phyloP scores from a whole-genome alignment of 2,329 filamentous ascomycete genomes.

The Metarhizium anisopliae region DNA sequence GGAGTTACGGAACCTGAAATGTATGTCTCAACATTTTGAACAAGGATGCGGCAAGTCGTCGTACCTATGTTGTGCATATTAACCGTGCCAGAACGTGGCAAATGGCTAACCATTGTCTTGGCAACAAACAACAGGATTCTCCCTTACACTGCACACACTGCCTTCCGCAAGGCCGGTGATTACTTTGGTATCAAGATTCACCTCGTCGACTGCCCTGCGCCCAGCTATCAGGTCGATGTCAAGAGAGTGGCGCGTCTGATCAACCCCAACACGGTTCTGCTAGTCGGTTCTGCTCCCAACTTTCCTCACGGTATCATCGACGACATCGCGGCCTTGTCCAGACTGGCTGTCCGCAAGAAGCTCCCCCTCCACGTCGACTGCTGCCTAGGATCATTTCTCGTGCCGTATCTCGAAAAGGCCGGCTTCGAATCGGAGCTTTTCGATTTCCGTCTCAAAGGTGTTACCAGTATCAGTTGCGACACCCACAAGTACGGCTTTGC shows the following conservation, averaged over 20 bases:
- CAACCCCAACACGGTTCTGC: constrained; percentile 86
- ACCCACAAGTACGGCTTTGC: constrained; percentile 99
- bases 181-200: constrained; percentile 98
- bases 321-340: constrained; percentile 78
- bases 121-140: constrained; percentile 56
- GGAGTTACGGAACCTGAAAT: constrained; percentile 91
- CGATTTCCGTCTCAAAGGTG: constrained; percentile 88
- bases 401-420: constrained; percentile 86
- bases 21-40: constrained; percentile 37
- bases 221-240: constrained; percentile 75
- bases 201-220: constrained; percentile 77
- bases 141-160: constrained; percentile 88
- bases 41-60: background rate
- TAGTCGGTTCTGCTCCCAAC: constrained; percentile 93
- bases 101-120: background rate
- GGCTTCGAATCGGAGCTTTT: constrained; percentile 84
- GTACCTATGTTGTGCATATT: background rate
- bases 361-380: constrained; percentile 94
- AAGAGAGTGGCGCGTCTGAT: constrained; percentile 72
- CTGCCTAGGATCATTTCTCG: constrained; percentile 90
- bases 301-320: constrained; percentile 98
- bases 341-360: constrained; percentile 68
- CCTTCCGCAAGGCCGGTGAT: constrained; percentile 87
- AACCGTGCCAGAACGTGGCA: background rate
- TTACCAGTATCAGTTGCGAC: constrained; percentile 92